Base-by-base conservation (phyloP, 75 land plant species). In the Isoetes taiwanensis region DNA sequence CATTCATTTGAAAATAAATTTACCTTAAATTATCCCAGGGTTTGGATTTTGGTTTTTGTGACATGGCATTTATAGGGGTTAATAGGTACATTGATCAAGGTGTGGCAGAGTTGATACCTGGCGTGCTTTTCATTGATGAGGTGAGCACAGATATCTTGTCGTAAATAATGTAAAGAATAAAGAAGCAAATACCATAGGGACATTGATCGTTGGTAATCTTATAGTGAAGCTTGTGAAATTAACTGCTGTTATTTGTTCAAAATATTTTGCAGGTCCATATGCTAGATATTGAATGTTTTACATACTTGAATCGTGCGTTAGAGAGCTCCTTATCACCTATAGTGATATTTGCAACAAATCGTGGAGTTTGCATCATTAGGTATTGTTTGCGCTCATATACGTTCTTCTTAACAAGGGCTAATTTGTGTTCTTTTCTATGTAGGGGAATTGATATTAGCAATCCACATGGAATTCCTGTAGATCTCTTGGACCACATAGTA, bases 201-300 rank as follows among this genome's bases (percentile, higher is more conserved):
- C n/a, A n/a, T n/a, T n/a, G n/a, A n/a, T n/a, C n/a, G n/a, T n/a
- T n/a, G n/a, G n/a, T n/a, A n/a, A n/a, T n/a, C n/a, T n/a, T n/a
- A n/a, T n/a, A n/a, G n/a, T n/a, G n/a, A n/a, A n/a, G n/a, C n/a
- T n/a, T n/a, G n/a, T n/a, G n/a, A n/a, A n/a, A n/a, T n/a, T n/a
- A n/a, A n/a, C n/a, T n/a, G n/a, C n/a, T n/a, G n/a, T n/a, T n/a
- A n/a, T n/a, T n/a, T n/a, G n/a, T n/a, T 35, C 5, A 11, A 32
- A 2, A 4, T 34, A 12, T 17, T 28, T 25, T 77, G 20, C 66
- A 91, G 97, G 97, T 93, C n/a, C 94, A 93, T 46, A 93, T 93
- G 98, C 81, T 93, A 32, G 98, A 93, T 63, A 87, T 93, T 68
- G 98, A 93, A 61, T 93, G 98, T 62, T 93, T 87, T 67, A 85